Base-by-base conservation (phyloP, 169 alveolate genomes). In the Plasmodium vivax region DNA sequence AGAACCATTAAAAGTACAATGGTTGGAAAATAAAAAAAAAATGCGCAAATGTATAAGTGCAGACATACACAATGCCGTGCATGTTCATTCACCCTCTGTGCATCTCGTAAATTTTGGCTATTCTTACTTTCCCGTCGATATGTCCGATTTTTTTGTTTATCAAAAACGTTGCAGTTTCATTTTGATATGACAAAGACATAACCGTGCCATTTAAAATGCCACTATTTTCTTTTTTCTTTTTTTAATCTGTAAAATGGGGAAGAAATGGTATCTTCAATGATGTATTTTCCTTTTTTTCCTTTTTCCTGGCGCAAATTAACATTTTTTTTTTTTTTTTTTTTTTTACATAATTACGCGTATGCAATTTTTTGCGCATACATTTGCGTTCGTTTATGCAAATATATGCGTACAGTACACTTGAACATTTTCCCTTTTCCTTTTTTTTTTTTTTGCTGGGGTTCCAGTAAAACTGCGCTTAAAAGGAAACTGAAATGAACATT, bases 151-250 rank as follows among this genome's bases (percentile, higher is more conserved):
- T 54, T 56, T 75, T 71, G 74, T 47, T 88, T 68, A 77, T 56
- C 82, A 88, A 88, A 88, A 88, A 80, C 56, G 74, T 73, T 75
- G 36, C 77, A 73, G 43, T 43, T 74, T 74, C 68, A 74, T 85
- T 85, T 85, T 85, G 79, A 85, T 74, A 54, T 75, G 68, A 74
- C 84, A 85, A 68, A 85, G 93, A 85, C 93, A 85, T 75, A 85
- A 73, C 45, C 36, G 75, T 43, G 81, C 43, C 54, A 73, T 85
- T 85, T 47, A 85, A 68, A 74, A 85, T 74, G 85, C 6, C 32
- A 72, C 54, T 36, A 16, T 85, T 54, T 74, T 83, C 19, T 54
- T 51, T 51, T 27, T 3, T 27, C 51, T 82, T 82, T 82, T 82
- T 82, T 82, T 68, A 34, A 74, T 85, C 47, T 85, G 54, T 51